Evolutionary conservation across 257 asterid species (phyloP).

Genomic region (Petrea volubilis): DNA sequence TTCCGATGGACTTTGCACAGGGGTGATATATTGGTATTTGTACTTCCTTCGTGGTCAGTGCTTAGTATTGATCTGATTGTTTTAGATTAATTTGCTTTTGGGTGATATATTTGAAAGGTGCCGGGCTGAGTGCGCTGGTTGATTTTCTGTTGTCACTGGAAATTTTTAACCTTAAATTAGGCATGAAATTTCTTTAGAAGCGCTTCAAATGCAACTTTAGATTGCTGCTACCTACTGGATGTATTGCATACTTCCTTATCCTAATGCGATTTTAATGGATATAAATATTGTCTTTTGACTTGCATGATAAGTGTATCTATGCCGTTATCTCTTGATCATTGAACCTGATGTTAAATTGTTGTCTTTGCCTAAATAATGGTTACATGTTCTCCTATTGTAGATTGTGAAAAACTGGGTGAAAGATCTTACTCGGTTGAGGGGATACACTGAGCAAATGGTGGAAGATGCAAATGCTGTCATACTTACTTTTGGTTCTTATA

Average conservation of each 20-base stretch:
- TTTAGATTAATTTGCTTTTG: not conserved
- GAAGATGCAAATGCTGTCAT: slow-evolving; percentile 91
- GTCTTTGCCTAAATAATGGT: not conserved
- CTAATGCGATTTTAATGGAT: too few relatives aligned
- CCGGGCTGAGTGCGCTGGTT: not conserved
- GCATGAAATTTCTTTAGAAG: not conserved
- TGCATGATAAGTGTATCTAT: not conserved
- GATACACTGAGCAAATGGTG: slow-evolving; percentile 74
- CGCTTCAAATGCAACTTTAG: not conserved
- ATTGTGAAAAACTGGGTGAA: slow-evolving; percentile 71
- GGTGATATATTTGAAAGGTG: not conserved
- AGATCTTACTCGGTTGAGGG: slow-evolving; percentile 60
- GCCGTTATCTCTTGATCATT: not conserved
- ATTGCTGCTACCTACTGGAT: too few relatives aligned
- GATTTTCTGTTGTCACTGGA: not conserved
- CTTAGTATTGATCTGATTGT: not conserved
- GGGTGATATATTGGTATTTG: not conserved
- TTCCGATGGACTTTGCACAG: not conserved
- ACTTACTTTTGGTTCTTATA: slow-evolving; percentile 92
- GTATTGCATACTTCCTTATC: not conserved
- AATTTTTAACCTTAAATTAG: not conserved
- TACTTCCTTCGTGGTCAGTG: not conserved
- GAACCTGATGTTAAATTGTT: not conserved
- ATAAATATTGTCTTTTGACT: not conserved
- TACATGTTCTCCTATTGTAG: slow-evolving; percentile 23